Conservation (phyloP, 192 early-diverging fungal species). For the Radiomyces spectabilis region DNA sequence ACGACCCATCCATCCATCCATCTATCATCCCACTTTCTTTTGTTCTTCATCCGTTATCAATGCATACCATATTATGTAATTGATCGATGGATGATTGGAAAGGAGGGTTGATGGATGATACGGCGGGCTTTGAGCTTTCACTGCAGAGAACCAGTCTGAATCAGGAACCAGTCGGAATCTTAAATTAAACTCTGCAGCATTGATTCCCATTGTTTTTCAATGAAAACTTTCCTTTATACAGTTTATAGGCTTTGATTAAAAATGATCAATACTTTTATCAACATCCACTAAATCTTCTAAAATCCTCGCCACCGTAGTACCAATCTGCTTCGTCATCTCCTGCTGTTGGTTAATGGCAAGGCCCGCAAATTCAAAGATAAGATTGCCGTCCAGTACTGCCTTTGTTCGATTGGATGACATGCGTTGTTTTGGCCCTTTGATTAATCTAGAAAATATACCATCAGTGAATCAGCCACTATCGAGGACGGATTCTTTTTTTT, state of each 20-base stretch:
- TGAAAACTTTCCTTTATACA: too few species aligned
- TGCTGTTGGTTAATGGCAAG: constrained; percentile 63
- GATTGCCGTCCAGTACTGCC: constrained; percentile 79
- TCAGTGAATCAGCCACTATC: neutral
- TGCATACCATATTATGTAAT: constrained; percentile 6
- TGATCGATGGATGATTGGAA: constrained; percentile 5
- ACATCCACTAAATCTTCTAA: constrained; percentile 75
- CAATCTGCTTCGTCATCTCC: constrained; percentile 87
- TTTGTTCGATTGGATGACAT: constrained; percentile 67
- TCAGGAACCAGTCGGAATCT: too few species aligned
- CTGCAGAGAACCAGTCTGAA: neutral
- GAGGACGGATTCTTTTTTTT: constrained; percentile 5
- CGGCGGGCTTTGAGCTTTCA: constrained; percentile 1
- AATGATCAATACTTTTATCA: constrained; percentile 56
- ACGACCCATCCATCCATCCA: neutral
- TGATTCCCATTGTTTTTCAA: too few species aligned
- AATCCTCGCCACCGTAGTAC: constrained; percentile 73
- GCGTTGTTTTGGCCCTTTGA: constrained; percentile 48
- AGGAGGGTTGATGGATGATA: neutral
- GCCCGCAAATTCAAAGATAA: constrained; percentile 65
- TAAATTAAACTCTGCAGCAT: too few species aligned
- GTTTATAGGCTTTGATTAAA: too few species aligned
- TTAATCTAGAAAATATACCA: constrained; percentile 7
- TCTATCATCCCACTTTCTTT: neutral
- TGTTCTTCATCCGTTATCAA: neutral